Evolutionary conservation across 1,284 basidiomycete species (phyloP).

Genomic region (Cutaneotrichosporon curvatum): DNA sequence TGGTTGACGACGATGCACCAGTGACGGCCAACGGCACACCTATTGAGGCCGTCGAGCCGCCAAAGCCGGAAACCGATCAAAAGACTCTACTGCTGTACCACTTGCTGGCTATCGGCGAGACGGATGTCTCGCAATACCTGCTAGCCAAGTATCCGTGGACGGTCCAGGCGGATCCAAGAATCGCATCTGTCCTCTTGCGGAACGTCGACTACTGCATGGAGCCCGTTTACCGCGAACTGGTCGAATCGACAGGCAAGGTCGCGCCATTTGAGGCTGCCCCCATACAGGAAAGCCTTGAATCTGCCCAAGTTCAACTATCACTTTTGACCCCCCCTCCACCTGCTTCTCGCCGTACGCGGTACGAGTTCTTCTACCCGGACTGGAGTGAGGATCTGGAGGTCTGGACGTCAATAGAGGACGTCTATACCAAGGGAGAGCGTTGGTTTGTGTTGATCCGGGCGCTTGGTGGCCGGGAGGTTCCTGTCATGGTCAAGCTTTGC

Average conservation of each 20-base stretch:
- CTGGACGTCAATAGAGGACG: slow-evolving; percentile 59
- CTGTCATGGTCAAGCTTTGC: slow-evolving; percentile 58
- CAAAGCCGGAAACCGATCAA: slow-evolving; percentile 58
- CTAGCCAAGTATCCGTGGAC: slow-evolving; percentile 81
- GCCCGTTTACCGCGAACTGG: slow-evolving; percentile 56
- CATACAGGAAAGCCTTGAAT: background rate
- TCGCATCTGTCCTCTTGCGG: slow-evolving; percentile 77
- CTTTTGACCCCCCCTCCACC: slow-evolving; percentile 68
- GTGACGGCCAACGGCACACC: slow-evolving; percentile 15
- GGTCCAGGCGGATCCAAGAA: slow-evolving; percentile 67
- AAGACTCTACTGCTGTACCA: slow-evolving; percentile 71
- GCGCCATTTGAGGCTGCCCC: background rate
- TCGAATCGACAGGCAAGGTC: background rate
- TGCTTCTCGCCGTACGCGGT: slow-evolving; percentile 60
- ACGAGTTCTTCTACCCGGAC: slow-evolving; percentile 80
- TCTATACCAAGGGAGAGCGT: slow-evolving; percentile 54
- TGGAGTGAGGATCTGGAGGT: slow-evolving; percentile 68
- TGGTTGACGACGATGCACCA: slow-evolving; percentile 58
- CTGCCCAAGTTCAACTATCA: slow-evolving; percentile 44
- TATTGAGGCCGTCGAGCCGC: slow-evolving; percentile 42
- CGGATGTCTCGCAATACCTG: slow-evolving; percentile 69
- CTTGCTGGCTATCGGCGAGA: slow-evolving; percentile 76
- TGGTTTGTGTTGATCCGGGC: slow-evolving; percentile 68
- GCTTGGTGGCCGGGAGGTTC: slow-evolving; percentile 63
- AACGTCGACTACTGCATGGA: slow-evolving; percentile 62